Percentiles rank a stretch among this genome's conserved stretches.
phyloP scores from a whole-genome alignment of 1,139 yeast genomes.

The Hyphopichia fennica region DNA sequence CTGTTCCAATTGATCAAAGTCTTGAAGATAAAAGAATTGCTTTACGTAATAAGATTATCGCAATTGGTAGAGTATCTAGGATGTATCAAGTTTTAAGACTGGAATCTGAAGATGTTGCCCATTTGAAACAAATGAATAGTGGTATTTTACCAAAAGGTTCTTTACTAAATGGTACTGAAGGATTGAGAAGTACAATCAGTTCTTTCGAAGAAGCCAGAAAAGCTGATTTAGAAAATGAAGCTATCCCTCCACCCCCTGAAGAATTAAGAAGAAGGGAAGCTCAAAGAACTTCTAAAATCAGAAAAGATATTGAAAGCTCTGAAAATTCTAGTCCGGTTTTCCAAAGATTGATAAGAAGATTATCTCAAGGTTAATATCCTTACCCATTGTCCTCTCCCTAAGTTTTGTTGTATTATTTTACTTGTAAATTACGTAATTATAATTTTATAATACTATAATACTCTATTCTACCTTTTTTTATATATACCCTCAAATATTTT shows the following conservation, averaged over 20 bases:
- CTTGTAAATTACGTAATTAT: too few relatives aligned
- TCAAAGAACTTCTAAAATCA: slow-evolving; percentile 40
- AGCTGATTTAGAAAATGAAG: slow-evolving; percentile 84
- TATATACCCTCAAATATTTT: neutral
- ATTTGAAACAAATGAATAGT: slow-evolving; percentile 69
- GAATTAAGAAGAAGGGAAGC: slow-evolving; percentile 50
- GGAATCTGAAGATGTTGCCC: slow-evolving; percentile 86
- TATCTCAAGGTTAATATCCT: slow-evolving; percentile 29
- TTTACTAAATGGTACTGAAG: slow-evolving; percentile 78
- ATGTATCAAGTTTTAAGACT: slow-evolving; percentile 90
- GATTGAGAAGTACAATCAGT: slow-evolving; percentile 65
- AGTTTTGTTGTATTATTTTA: too few relatives aligned
- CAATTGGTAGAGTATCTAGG: slow-evolving; percentile 91
- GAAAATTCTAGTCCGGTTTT: slow-evolving; percentile 37
- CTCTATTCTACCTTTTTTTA: neutral
- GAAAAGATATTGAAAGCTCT: slow-evolving; percentile 45
- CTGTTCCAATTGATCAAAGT: slow-evolving; percentile 6
- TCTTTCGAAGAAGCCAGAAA: slow-evolving; percentile 82
- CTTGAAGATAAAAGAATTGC: slow-evolving; percentile 56
- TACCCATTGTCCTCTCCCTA: neutral
- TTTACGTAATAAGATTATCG: slow-evolving; percentile 84
- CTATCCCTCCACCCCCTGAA: slow-evolving; percentile 79
- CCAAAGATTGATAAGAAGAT: slow-evolving; percentile 42
- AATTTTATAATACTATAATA: too few relatives aligned
- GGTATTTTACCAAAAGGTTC: slow-evolving; percentile 82